A percentile compares a stretch with the other conserved stretches of the same genome.
Evolutionary conservation across 2,329 filamentous ascomycete genomes (phyloP).

Genomic region (Teratosphaeria nubilosa): DNA sequence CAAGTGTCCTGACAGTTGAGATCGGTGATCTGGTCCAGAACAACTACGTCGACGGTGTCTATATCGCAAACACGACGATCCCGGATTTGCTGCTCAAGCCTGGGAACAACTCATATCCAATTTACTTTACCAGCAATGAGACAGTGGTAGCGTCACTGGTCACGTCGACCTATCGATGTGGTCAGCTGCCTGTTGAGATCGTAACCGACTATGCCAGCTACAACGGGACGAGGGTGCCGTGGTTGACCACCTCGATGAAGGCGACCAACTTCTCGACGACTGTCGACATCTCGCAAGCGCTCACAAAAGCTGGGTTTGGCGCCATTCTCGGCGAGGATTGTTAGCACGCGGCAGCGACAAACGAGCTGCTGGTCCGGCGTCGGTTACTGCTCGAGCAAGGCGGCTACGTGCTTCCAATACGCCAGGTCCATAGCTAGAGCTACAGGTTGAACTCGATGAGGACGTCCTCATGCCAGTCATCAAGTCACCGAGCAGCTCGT

Average conservation of each 20-base stretch:
- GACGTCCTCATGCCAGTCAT: not conserved
- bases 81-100: slow-evolving; percentile 49
- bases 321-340: not conserved
- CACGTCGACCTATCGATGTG: slow-evolving; percentile 39
- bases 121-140: slow-evolving; percentile 47
- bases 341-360: not conserved
- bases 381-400: not conserved
- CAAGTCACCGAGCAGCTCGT: not conserved
- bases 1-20: slow-evolving; percentile 52
- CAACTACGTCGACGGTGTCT: slow-evolving; percentile 43
- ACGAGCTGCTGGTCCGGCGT: not conserved
- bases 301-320: slow-evolving; percentile 1
- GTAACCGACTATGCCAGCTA: not conserved
- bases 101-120: slow-evolving; percentile 46
- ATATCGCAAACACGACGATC: slow-evolving; percentile 49
- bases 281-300: not conserved
- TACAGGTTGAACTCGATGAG: not conserved
- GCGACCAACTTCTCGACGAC: not conserved
- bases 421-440: not conserved
- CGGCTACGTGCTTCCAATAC: not conserved
- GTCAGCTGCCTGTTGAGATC: slow-evolving; percentile 36
- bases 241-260: not conserved
- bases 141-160: slow-evolving; percentile 32
- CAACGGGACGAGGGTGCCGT: not conserved
- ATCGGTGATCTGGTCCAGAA: slow-evolving; percentile 57